These are phyloP conservation scores for Manihot esculenta DNA, from an alignment of 441 rosid genomes.

Conservation along the genomic window DNA sequence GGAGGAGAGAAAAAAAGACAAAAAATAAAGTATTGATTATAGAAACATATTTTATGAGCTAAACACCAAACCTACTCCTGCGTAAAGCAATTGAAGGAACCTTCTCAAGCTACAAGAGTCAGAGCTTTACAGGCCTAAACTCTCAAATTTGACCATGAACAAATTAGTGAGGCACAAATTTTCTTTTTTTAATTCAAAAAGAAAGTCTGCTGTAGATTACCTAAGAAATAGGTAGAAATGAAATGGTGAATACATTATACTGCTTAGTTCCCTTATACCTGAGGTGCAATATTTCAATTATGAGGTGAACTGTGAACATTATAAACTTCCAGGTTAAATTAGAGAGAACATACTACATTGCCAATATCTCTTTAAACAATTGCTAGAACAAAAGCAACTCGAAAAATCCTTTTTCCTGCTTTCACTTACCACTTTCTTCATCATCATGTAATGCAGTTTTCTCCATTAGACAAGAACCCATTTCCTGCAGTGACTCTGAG, in stretches of 20 bases:
- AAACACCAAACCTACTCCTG: background rate
- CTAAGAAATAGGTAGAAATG: no score
- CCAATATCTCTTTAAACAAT: slow-evolving; percentile 4
- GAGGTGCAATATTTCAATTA: background rate
- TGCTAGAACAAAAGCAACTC: background rate
- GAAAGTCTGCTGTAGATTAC: no score
- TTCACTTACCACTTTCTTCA: slow-evolving; percentile 68
- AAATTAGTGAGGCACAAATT: background rate
- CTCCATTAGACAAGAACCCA: slow-evolving; percentile 87
- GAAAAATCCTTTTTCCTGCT: background rate
- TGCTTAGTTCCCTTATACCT: background rate
- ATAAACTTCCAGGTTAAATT: slow-evolving; percentile 10
- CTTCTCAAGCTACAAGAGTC: background rate
- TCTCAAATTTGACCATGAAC: background rate
- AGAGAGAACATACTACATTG: slow-evolving; percentile 6
- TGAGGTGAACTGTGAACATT: background rate
- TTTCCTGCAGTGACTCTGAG: slow-evolving; percentile 89
- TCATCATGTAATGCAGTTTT: slow-evolving; percentile 64
- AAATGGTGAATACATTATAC: no score
- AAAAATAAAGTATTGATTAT: background rate
- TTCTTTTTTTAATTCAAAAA: no score
- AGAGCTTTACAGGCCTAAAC: background rate
- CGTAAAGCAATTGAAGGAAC: background rate
- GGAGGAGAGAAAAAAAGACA: background rate
- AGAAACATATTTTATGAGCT: background rate